Percentiles rank a stretch among this genome's conserved stretches.
phyloP scores from a whole-genome alignment of 1,284 basidiomycete genomes.

The Takashimella tepidaria region DNA sequence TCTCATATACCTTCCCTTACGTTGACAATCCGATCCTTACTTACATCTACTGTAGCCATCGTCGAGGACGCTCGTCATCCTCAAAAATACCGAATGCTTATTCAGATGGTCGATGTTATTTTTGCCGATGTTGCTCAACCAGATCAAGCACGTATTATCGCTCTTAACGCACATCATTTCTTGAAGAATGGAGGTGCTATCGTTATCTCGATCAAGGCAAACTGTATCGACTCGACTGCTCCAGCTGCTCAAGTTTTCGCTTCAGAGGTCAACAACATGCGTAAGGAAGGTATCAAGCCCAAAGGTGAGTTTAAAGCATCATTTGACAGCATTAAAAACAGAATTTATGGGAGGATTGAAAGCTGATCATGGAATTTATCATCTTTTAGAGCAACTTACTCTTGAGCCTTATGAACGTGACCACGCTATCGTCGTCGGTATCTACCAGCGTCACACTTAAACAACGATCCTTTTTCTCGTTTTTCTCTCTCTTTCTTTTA shows the following conservation, averaged over 20 bases:
- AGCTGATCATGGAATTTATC: background rate
- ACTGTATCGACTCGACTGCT: slow-evolving; percentile 94
- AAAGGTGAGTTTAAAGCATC: slow-evolving; percentile 80
- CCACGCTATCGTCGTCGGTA: slow-evolving; percentile 50
- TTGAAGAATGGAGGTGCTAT: slow-evolving; percentile 89
- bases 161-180: slow-evolving; percentile 91
- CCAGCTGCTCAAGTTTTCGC: slow-evolving; percentile 88
- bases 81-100: slow-evolving; percentile 90
- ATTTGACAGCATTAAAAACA: slow-evolving; percentile 13
- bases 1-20: background rate
- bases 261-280: slow-evolving; percentile 78
- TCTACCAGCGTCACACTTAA: slow-evolving; percentile 41
- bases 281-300: slow-evolving; percentile 79
- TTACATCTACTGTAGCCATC: slow-evolving; percentile 70
- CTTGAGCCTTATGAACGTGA: slow-evolving; percentile 58
- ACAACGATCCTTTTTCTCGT: slow-evolving; percentile 1
- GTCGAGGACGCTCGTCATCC: slow-evolving; percentile 95
- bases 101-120: slow-evolving; percentile 89
- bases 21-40: slow-evolving; percentile 4
- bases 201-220: slow-evolving; percentile 98
- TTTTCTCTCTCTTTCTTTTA: background rate
- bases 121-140: slow-evolving; percentile 99
- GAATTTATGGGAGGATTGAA: background rate
- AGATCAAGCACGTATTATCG: slow-evolving; percentile 94
- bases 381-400: slow-evolving; percentile 45